Conservation (phyloP, 2,329 filamentous ascomycete genomes). For the Kalmusia sp. region DNA sequence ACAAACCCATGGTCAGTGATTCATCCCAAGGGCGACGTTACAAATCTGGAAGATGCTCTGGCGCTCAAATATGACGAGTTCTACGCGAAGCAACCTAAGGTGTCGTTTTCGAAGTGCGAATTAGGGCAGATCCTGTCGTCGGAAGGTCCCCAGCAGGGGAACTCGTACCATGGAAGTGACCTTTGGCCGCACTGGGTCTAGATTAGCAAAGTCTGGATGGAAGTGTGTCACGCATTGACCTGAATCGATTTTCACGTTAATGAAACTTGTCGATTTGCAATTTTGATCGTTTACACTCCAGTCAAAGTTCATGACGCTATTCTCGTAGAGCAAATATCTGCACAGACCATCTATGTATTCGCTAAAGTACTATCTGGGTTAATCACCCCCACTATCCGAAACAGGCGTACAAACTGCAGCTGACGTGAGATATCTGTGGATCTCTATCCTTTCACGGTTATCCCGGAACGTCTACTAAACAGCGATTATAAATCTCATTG, state of each 20-base stretch:
- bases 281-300: too few species aligned
- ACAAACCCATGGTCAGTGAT: conserved; percentile 64
- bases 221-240: too few species aligned
- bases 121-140: conserved; percentile 62
- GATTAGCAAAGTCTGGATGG: too few species aligned
- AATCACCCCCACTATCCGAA: too few species aligned
- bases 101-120: conserved; percentile 62
- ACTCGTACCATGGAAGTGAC: not conserved
- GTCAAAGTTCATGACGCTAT: too few species aligned
- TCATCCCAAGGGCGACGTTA: conserved; percentile 62
- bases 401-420: not conserved
- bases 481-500: not conserved
- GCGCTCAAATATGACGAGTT: conserved; percentile 58
- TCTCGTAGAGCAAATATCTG: too few species aligned
- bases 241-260: too few species aligned
- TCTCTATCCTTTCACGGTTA: not conserved
- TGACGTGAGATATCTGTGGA: not conserved
- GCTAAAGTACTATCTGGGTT: too few species aligned
- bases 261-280: too few species aligned
- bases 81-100: conserved; percentile 58
- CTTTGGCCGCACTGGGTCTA: conserved; percentile 3
- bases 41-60: conserved; percentile 60
- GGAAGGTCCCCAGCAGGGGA: conserved; percentile 56
- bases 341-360: too few species aligned
- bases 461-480: not conserved